Evolutionary conservation across 2,329 filamentous ascomycete species (phyloP).

Genomic region (Phaeoacremonium minimum): DNA sequence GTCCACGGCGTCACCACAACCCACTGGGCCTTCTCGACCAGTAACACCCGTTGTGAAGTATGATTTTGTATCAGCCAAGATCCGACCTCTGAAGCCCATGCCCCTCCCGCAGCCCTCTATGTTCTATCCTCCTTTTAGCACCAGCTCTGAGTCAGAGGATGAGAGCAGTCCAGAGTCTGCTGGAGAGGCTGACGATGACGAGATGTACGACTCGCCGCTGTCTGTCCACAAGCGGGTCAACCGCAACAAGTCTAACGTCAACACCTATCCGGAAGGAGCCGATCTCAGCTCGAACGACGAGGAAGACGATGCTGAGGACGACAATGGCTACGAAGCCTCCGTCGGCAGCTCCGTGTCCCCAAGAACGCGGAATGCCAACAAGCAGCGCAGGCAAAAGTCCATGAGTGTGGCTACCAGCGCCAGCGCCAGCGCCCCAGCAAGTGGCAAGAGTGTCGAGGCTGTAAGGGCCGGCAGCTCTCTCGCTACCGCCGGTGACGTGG

Average conservation of each 20-base stretch:
- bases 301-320: constrained; percentile 10
- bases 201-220: constrained; percentile 23
- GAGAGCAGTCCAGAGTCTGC: constrained; percentile 16
- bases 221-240: constrained; percentile 27
- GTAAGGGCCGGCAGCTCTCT: constrained; percentile 28
- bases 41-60: constrained; percentile 27
- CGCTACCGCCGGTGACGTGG: constrained; percentile 33
- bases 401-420: too few species aligned
- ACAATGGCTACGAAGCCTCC: too few species aligned
- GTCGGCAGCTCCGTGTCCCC: too few species aligned
- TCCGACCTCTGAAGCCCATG: constrained; percentile 39
- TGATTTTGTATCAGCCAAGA: constrained; percentile 36
- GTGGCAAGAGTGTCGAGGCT: constrained; percentile 18
- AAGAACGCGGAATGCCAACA: too few species aligned
- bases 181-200: constrained; percentile 26
- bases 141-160: constrained; percentile 23
- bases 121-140: constrained; percentile 44
- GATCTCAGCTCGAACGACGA: constrained; percentile 36
- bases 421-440: not conserved
- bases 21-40: not conserved
- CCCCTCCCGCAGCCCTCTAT: constrained; percentile 48
- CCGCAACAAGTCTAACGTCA: constrained; percentile 34
- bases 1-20: constrained; percentile 31
- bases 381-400: too few species aligned
- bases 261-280: constrained; percentile 30